A percentile compares a stretch with the other conserved stretches of the same genome.
Conservation (phyloP, 192 early-diverging fungal species). For the Backusella tarrabulga region DNA sequence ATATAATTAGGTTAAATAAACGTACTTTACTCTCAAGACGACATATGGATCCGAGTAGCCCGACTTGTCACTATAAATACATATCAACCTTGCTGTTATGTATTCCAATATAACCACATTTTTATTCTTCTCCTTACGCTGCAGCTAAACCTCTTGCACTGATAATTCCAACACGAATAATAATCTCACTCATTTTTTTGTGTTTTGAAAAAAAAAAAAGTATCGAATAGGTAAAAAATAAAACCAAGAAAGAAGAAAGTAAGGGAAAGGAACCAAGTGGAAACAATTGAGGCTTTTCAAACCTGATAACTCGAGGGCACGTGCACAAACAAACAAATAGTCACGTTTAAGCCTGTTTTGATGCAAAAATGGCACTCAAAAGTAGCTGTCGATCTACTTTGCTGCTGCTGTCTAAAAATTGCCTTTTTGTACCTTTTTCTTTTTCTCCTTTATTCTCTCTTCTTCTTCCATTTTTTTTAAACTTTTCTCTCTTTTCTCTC, state of each 20-base stretch:
- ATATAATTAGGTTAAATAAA: not conserved
- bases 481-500: not conserved
- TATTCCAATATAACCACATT: not conserved
- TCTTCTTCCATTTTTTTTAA: not conserved
- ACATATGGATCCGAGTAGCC: slow-evolving; percentile 27
- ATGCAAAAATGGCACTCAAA: not conserved
- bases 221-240: not conserved
- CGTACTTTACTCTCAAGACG: slow-evolving; percentile 19
- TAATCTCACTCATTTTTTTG: slow-evolving; percentile 12
- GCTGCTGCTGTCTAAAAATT: slow-evolving; percentile 1
- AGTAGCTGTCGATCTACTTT: not conserved
- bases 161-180: slow-evolving; percentile 14
- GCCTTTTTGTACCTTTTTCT: not conserved
- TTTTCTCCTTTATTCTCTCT: not conserved
- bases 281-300: not conserved
- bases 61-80: slow-evolving; percentile 15
- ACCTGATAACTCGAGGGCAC: not conserved
- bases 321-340: not conserved
- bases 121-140: slow-evolving; percentile 15
- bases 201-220: not conserved
- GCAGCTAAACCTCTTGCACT: slow-evolving; percentile 21
- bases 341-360: not conserved
- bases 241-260: not conserved
- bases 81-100: not conserved
- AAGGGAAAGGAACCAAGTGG: not conserved